Evolutionary conservation across 805 yeast species (phyloP).

Genomic region (Pichia phayaonensis): DNA sequence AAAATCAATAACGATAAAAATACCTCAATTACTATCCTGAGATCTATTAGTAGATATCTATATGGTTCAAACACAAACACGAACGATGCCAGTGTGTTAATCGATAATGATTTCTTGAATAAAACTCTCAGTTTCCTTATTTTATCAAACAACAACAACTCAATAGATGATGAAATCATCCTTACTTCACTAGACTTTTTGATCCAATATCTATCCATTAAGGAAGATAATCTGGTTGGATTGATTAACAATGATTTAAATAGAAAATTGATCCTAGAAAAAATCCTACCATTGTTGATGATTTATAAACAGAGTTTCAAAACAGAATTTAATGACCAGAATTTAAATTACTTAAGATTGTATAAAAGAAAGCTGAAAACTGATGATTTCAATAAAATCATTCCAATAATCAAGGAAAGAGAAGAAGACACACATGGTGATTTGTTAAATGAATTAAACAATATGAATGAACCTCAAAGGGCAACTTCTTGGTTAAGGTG

Average conservation of each 20-base stretch:
- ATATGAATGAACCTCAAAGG: constrained; percentile 75
- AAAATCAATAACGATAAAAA: constrained; percentile 56
- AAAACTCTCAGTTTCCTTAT: constrained; percentile 51
- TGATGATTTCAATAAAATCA: constrained; percentile 10
- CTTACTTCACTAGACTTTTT: constrained; percentile 73
- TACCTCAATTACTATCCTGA: constrained; percentile 57
- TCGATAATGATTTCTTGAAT: constrained; percentile 41
- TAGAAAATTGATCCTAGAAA: constrained; percentile 44
- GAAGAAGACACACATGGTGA: constrained; percentile 26
- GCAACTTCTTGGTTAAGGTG: constrained; percentile 94
- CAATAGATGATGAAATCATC: constrained; percentile 59
- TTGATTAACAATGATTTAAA: constrained; percentile 40
- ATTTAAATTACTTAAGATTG: constrained; percentile 30
- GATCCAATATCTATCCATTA: constrained; percentile 53
- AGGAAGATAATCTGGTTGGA: constrained; percentile 49
- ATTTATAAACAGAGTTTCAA: constrained; percentile 36
- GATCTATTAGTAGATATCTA: constrained; percentile 72
- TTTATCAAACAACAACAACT: constrained; percentile 29
- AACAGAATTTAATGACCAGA: constrained; percentile 30
- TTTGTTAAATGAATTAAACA: constrained; percentile 52
- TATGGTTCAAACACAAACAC: constrained; percentile 38
- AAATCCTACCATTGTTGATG: constrained; percentile 57
- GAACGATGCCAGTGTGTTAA: constrained; percentile 40
- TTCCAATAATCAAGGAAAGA: constrained; percentile 5
- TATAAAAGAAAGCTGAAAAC: constrained; percentile 43